Conservation (phyloP, 2,329 filamentous ascomycete species). For the Neofusicoccum parvum region DNA sequence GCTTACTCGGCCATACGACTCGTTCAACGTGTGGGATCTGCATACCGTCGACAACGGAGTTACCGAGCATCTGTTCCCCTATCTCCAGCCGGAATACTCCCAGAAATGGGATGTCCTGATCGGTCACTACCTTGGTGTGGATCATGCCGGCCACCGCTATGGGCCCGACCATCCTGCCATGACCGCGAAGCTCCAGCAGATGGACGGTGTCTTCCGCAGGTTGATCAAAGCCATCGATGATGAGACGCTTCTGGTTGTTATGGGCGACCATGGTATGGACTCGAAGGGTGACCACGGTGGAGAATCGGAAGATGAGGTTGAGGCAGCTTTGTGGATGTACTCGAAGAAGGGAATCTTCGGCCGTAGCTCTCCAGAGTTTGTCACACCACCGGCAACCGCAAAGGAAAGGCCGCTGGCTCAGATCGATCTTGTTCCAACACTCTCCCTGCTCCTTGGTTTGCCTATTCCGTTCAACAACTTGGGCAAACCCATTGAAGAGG, state of each 20-base stretch:
- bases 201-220: slow-evolving; percentile 77
- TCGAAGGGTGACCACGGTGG: slow-evolving; percentile 96
- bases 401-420: slow-evolving; percentile 77
- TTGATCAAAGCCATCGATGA: slow-evolving; percentile 76
- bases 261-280: slow-evolving; percentile 99
- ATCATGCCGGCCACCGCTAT: slow-evolving; percentile 95
- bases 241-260: slow-evolving; percentile 84
- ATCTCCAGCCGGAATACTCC: slow-evolving; percentile 67
- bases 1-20: slow-evolving; percentile 87
- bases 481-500: slow-evolving; percentile 89
- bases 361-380: slow-evolving; percentile 64
- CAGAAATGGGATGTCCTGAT: slow-evolving; percentile 91
- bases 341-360: slow-evolving; percentile 86
- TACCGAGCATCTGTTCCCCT: slow-evolving; percentile 83
- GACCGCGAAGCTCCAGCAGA: slow-evolving; percentile 86
- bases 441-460: slow-evolving; percentile 83
- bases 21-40: slow-evolving; percentile 97
- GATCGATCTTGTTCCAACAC: slow-evolving; percentile 92
- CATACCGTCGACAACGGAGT: slow-evolving; percentile 97
- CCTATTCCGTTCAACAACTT: slow-evolving; percentile 97
- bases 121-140: slow-evolving; percentile 91
- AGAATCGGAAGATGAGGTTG: slow-evolving; percentile 92
- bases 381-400: slow-evolving; percentile 66
- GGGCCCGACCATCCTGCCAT: slow-evolving; percentile 92
- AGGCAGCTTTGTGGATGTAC: slow-evolving; percentile 98